Evolutionary conservation across 345 rosid species (phyloP).

Genomic region (Kandelia obovata): DNA sequence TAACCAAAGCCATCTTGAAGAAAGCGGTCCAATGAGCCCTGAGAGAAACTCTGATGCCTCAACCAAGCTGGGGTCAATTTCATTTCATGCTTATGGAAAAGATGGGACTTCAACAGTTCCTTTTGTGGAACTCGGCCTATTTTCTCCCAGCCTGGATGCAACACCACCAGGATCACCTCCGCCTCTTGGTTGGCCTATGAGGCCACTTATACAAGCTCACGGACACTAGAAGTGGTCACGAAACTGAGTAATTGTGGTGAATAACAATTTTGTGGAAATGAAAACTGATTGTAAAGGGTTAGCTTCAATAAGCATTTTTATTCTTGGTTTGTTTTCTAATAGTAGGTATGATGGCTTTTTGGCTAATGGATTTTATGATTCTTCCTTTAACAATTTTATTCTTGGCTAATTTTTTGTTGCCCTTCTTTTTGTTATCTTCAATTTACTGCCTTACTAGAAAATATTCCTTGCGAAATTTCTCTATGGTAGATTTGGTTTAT

Average conservation of each 20-base stretch:
- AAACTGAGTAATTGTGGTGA: constrained; percentile 32
- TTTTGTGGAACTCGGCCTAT: constrained; percentile 60
- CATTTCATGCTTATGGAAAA: constrained; percentile 46
- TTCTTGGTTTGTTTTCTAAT: constrained; percentile 35
- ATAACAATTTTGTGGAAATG: constrained; percentile 70
- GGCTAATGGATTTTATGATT: constrained; percentile 23
- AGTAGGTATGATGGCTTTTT: constrained; percentile 40
- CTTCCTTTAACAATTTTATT: constrained; percentile 7
- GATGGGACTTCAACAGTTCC: constrained; percentile 46
- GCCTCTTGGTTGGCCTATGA: constrained; percentile 60
- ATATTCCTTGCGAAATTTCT: too few relatives aligned
- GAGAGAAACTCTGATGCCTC: constrained; percentile 59
- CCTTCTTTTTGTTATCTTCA: too few relatives aligned
- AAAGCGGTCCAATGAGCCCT: constrained; percentile 40
- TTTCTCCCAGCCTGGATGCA: constrained; percentile 53
- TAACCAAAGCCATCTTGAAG: constrained; percentile 47
- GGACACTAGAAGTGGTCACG: constrained; percentile 6
- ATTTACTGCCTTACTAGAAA: too few relatives aligned
- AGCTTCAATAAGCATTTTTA: constrained; percentile 51
- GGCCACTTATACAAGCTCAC: constrained; percentile 23
- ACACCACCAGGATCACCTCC: constrained; percentile 53
- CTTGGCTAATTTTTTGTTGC: neutral
- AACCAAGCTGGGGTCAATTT: constrained; percentile 57
- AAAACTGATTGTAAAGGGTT: constrained; percentile 69
- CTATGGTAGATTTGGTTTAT: too few relatives aligned